phyloP scores from a whole-genome alignment of 805 yeast genomes.

The Brettanomyces naardenensis region DNA sequence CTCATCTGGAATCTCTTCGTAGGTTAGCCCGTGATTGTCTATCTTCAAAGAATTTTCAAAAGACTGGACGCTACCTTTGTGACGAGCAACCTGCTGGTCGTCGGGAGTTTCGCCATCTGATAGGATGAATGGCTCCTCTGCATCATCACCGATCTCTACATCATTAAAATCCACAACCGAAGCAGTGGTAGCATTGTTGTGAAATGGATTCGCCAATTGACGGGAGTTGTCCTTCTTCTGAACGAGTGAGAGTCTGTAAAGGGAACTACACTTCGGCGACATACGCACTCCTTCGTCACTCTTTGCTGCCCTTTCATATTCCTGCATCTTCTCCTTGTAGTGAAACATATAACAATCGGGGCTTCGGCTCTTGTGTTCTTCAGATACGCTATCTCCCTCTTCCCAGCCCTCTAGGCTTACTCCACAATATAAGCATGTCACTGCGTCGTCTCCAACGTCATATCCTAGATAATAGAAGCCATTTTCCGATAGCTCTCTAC shows the following conservation, averaged over 20 bases:
- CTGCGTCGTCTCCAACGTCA: conserved; percentile 45
- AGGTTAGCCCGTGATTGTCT: conserved; percentile 1
- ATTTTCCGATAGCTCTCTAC: conserved; percentile 40
- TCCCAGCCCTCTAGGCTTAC: conserved; percentile 69
- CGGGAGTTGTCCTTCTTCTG: neutral
- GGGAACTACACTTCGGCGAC: neutral
- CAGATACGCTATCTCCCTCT: conserved; percentile 50
- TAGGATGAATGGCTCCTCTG: neutral
- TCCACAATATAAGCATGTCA: conserved; percentile 59
- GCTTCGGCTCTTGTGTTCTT: conserved; percentile 43
- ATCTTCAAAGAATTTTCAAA: conserved; percentile 1
- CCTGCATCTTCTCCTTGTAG: neutral
- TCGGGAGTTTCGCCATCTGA: neutral
- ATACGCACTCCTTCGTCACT: neutral
- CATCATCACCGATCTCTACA: neutral
- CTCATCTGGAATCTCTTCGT: conserved; percentile 13
- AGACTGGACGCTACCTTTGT: neutral
- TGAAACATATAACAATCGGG: conserved; percentile 35
- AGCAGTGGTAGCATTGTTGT: too few relatives aligned
- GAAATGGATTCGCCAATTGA: neutral
- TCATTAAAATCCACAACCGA: neutral
- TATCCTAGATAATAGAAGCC: conserved; percentile 54
- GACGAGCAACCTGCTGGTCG: neutral
- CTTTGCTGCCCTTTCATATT: neutral
- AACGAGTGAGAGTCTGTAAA: neutral